Percentiles rank a stretch among this genome's conserved stretches.
Evolutionary conservation across 2,329 filamentous ascomycete genomes (phyloP).

Genomic region (Botryotinia calthae): DNA sequence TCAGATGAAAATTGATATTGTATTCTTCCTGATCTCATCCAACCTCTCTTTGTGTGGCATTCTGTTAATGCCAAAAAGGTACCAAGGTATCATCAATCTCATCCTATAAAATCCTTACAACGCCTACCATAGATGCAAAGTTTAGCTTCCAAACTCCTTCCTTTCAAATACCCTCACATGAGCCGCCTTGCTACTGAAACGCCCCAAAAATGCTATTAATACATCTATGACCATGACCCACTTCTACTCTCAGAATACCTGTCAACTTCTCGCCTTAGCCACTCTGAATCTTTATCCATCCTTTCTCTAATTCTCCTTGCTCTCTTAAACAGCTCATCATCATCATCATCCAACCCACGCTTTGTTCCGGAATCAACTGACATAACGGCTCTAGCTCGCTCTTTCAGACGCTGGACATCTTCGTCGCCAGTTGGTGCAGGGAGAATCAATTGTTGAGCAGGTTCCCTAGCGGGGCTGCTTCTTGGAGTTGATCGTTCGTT

Average conservation of each 20-base stretch:
- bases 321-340: conserved; percentile 38
- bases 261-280: conserved; percentile 34
- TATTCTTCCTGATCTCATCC: not conserved
- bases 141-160: conserved; percentile 18
- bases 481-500: conserved; percentile 23
- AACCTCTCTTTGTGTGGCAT: not conserved
- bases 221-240: conserved; percentile 30
- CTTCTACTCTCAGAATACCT: conserved; percentile 31
- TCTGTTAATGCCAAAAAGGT: conserved; percentile 21
- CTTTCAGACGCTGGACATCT: conserved; percentile 31
- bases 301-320: conserved; percentile 38
- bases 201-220: conserved; percentile 19
- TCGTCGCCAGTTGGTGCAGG: conserved; percentile 22
- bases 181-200: conserved; percentile 15
- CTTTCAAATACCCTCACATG: conserved; percentile 10
- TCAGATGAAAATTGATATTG: not conserved
- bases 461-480: conserved; percentile 30
- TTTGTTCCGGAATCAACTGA: conserved; percentile 26
- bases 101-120: conserved; percentile 23
- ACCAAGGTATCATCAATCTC: conserved; percentile 23
- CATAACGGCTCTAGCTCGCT: conserved; percentile 31
- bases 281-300: conserved; percentile 39
- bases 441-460: conserved; percentile 8
- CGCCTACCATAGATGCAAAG: conserved; percentile 27
- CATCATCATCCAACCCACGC: conserved; percentile 27